Evolutionary conservation across 352 stramenopile species (phyloP), one percentile per base, ranked within the genome.

Genomic region (Aphanomyces cochlioides): DNA sequence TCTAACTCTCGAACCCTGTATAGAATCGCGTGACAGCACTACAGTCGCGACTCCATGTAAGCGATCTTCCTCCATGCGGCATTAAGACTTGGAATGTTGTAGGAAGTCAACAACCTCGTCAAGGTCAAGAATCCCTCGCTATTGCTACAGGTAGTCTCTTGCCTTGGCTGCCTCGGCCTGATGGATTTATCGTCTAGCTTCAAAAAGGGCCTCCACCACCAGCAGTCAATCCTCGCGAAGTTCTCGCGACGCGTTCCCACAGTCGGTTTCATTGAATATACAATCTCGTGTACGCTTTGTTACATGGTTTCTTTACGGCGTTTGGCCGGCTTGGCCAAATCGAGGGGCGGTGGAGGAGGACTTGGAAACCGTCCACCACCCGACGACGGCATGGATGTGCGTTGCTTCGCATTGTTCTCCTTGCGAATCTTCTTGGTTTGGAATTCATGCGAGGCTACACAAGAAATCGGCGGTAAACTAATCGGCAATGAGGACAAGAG

Each of bases 111-210:
- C 77, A 97, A 90, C 69, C 92, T 98, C 48, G 90, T 98, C 68
- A 98, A 98, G 77, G 88, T 93, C 50, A 98, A 98, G 73, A 98
- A 98, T 69, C 92, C 93, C 47, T 97, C 87, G 45, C 77, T 98
- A 67, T 72, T 98, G 66, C 74, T 98, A 45, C 93, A 98, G 83
- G 83, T 98, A 81, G 74, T 3, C 45, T 38, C 43, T 36, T 60
- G n/a, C 3, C 59, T 4, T 56, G n/a, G 39, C 8, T 53, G 7
- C 37, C n/a, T 6, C 36, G 45, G 17, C 21, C 10, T 47, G 3
- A 69, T 19, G 5, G 3, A 36, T 45, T 4, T 4, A 50, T 68
- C 8, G 13, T 19, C n/a, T 63, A 69, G 64, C 47, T 70, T 4
- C 64, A 70, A 47, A 70, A 70, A 40, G 64, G 47, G 17, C 64